Percentiles rank a stretch among this genome's conserved stretches.
These are phyloP conservation scores for Ehretia macrophylla DNA, from an alignment of 257 asterid species.

Conservation along the genomic window DNA sequence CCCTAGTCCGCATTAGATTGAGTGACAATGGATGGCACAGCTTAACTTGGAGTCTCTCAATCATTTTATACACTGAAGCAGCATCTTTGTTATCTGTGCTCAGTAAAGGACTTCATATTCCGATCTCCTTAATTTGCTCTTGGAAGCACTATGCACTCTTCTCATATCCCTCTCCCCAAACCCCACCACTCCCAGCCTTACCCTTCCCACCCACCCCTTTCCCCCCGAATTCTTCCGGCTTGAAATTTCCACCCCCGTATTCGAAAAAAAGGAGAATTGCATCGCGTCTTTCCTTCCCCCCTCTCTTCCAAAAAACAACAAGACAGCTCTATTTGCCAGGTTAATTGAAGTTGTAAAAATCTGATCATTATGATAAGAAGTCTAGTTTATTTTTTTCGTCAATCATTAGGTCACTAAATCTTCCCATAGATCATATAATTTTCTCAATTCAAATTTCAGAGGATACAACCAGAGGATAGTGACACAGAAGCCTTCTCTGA, in stretches of 20 bases:
- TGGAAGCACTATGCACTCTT: too few relatives aligned
- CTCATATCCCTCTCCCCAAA: too few relatives aligned
- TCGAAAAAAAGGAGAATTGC: too few relatives aligned
- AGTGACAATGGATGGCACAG: conserved; percentile 64
- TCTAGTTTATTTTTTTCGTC: neutral
- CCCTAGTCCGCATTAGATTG: conserved; percentile 69
- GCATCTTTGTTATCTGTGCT: conserved; percentile 49
- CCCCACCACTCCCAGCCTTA: too few relatives aligned
- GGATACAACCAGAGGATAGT: conserved; percentile 72
- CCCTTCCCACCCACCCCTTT: too few relatives aligned
- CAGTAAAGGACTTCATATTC: conserved; percentile 22
- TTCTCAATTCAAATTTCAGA: conserved; percentile 12
- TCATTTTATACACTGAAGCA: conserved; percentile 41
- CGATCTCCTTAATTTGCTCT: neutral
- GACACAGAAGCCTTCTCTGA: conserved; percentile 51
- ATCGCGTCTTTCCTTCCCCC: too few relatives aligned
- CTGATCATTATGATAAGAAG: neutral
- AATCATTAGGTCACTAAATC: neutral
- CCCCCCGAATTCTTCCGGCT: too few relatives aligned
- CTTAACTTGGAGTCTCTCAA: conserved; percentile 59
- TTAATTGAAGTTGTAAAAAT: too few relatives aligned
- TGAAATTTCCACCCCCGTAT: too few relatives aligned
- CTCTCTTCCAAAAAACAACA: too few relatives aligned
- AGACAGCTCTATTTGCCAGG: too few relatives aligned
- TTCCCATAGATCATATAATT: neutral